Base-by-base conservation (phyloP, 2,329 filamentous ascomycete species). In the Ophiostoma angusticollis region DNA sequence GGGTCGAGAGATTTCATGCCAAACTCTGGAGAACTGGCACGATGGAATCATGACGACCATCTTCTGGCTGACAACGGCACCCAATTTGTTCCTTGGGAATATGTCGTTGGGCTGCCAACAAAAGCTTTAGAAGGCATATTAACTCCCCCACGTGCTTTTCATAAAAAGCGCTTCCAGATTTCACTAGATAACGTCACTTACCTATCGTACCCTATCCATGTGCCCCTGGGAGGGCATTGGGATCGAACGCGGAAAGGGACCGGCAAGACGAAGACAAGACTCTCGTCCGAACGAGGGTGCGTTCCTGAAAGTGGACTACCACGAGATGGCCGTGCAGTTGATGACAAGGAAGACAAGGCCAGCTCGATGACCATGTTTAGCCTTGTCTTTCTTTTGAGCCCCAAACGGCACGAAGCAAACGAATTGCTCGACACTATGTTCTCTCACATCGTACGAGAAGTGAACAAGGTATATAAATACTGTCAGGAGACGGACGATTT, bases 301-400 rank as follows among this genome's bases (percentile, higher is more conserved):
- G 52, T 35, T n/a, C 17, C 17, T 27, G 44, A 54, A 49, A 25
- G 49, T 46, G 34, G 48, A 52, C 4, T 53, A 45, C 17, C 8
- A 3, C 21, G 19, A n/a, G 30, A 40, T 2, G 51, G 49, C 4
- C 53, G 47, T 34, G 49, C 50, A 19, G 47, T 45, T 33, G 63
- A 66, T 40, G 58, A 72, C 42, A 58, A 66, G 29, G 68, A 80
- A 45, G 67, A 75, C 52, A 78, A 83, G 54, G 66, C 67, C 49
- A 74, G 70, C 47, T 74, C 74, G 33, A 87, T 96, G 83, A 86
- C 80, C 46, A 96, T 96, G 89, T 98, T 98, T 61, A 93, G 95
- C 57, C 73, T 95, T 9, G 86, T 96, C 18, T 96, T 96, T 57
- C 83, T 94, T 36, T 65, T 95, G 47, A 81, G 84, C 48, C 83